Evolutionary conservation across 108 stramenopile genomes (phyloP), one percentile per base, ranked within the genome.

Genomic region (Fragilaria radians): DNA sequence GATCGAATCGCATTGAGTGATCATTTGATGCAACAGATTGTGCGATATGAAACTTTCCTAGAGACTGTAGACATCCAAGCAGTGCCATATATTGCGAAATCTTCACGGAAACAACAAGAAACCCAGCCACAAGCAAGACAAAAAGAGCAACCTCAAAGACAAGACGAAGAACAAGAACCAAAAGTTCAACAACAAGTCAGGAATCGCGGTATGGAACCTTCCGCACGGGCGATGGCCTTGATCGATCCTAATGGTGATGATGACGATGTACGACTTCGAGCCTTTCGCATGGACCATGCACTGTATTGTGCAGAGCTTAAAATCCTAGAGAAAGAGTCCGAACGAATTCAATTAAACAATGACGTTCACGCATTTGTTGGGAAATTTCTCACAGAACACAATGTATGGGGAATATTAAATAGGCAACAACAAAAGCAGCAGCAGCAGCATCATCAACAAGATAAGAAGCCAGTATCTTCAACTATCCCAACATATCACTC

Each of bases 281-380:
- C 78, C 21, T 79, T 62, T 50, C 57, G 68, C 22, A 71, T 74
- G 18, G 78, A 79, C 49, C 59, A 79, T 48, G 78, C 69, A 11
- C 30, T 79, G 29, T 59, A 74, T 32, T 46, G 57, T 4, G 54
- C 65, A 4, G 62, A 79, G 46, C 46, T 70, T 18, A 46, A 42
- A 14, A 67, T 71, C 57, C 48, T 72, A 22, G 46, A 65, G 29
- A 62, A 33, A 1, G 77, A 78, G 54, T 33, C 66, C 19, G 71
- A 73, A 27, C 61, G 66, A 36, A 45, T 54, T 29, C 64, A 78
- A 52, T 59, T 59, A 46, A 36, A 24, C 1, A 60, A 50, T 9
- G 18, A 59, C 23, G 48, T 57, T 29, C 48, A 63, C 46, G 57
- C 62, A 17, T 4, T 50, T 7, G 52, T 65, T 18, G 61, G 69